Base-by-base conservation (phyloP, 768 basidiomycete genomes). In the Lactifluus subvellereus region DNA sequence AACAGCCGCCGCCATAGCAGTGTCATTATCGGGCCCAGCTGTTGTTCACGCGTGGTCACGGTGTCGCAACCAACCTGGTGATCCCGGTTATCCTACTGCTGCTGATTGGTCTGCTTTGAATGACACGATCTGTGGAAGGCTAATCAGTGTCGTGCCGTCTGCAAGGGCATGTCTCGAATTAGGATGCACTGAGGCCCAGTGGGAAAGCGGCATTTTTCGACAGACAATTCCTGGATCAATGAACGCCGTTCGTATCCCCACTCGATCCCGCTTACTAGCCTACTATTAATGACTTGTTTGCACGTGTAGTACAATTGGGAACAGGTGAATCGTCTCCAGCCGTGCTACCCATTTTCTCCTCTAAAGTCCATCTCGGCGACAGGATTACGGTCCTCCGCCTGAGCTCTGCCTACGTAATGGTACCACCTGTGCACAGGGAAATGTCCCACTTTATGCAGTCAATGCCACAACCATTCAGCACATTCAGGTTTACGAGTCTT, bases 151-250 rank as follows among this genome's bases (percentile, higher is more conserved):
- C 42, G 54, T 65, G 6, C 66, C 66, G 11, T 64, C 66, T 7
- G 66, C 53, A 10, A 30, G 52, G 53, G 54, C 43, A 13, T 67
- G 66, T n/a, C 20, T 6, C 11, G 18, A 54, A n/a, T 18, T 48
- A 8, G 18, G 42, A n/a, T 67, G 66, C 56, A 67, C 63, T 20
- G 51, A 42, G n/a, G 60, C 54, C 0, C 59, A 67, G 40, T 67
- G 66, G 66, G 6, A 48, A 38, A 67, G 66, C 35, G 54, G 54
- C 35, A 4, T 66, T 27, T 61, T 54, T 27, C 66, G 66, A 40
- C 59, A 63, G 20, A 18, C 38, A 0, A 63, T 67, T 20, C 64
- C 66, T n/a, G 66, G 66, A 6, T 22, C 63, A 9, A 67, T 67
- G 66, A 59, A 65, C 51, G 35, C 52, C 6, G 66, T 67, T 50